Base-by-base conservation (phyloP, 2,329 filamentous ascomycete genomes). In the Ploettnerulaceae sp. region DNA sequence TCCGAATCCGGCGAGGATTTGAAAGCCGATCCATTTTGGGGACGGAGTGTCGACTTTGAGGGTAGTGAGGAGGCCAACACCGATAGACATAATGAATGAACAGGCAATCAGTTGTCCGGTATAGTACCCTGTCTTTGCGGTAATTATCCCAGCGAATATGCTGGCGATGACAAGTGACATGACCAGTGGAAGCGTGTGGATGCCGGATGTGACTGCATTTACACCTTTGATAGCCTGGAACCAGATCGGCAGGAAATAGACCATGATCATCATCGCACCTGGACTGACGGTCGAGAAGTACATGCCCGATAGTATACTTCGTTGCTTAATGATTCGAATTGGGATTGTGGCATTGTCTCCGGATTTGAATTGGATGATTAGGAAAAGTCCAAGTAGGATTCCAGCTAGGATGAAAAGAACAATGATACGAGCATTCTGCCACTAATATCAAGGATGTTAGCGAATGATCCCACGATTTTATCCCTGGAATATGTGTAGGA, bases 201-300 rank as follows among this genome's bases (percentile, higher is more conserved):
- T 59, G 21, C 67, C 62, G 15, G 64, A 63, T 22, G 60, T 71
- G 68, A 66, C 55, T 8, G 57, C 55, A 3, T 65, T 64, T 9
- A 68, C 63, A 4, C 64, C 65, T 42, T 68, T 67, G 49, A 72
- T 66, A 4, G 68, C 69, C 51, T 75, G 71, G 55, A 74, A 73
- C 64, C 67, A 73, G 42, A 72, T 66, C 26, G 75, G 69, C 31
- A 72, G 64, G 33, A 67, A 67, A 24, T 72, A 69, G 48, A 67
- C 68, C 45, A 82, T 78, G 45, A 79, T 26, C 45, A 62, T 68
- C 51, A 60, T 63, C 3, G 55, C 37, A 14, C 53, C 54, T 2
- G 53, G 37, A 22, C 68, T 55, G 36, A 63, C 64, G 34, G 61
- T 47, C 2, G 64, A 51, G 49, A 64, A 67, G 24, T 56, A 56